phyloP scores from a whole-genome alignment of 2,329 filamentous ascomycete genomes.

The Rutstroemia sp. region DNA sequence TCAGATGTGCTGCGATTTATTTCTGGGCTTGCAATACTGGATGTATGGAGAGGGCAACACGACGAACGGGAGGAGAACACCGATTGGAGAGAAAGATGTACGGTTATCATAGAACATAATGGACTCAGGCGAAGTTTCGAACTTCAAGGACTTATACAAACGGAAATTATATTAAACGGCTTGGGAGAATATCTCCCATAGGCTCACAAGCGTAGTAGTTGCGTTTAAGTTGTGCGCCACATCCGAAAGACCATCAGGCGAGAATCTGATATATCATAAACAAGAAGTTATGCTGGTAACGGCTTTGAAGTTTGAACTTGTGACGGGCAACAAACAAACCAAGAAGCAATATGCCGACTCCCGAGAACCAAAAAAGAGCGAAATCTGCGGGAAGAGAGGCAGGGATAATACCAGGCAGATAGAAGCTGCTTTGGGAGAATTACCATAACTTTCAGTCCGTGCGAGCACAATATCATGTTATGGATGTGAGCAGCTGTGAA shows the following conservation, averaged over 20 bases:
- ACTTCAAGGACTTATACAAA: background rate
- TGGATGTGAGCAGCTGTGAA: background rate
- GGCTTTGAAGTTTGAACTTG: too few relatives aligned
- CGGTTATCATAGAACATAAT: conserved; percentile 17
- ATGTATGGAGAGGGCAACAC: conserved; percentile 52
- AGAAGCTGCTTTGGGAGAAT: background rate
- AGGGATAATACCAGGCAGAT: background rate
- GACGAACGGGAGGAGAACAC: conserved; percentile 17
- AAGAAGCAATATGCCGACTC: background rate
- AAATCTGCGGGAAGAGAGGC: background rate
- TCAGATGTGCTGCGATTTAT: conserved; percentile 68
- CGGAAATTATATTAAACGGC: too few relatives aligned
- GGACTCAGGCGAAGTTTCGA: too few relatives aligned
- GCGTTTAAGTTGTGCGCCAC: background rate
- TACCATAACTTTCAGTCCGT: background rate
- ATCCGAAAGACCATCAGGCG: background rate
- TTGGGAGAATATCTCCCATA: too few relatives aligned
- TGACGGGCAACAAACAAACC: background rate
- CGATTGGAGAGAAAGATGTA: conserved; percentile 25
- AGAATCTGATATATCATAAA: background rate
- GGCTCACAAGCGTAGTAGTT: too few relatives aligned
- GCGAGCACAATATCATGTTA: background rate
- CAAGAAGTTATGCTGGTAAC: background rate
- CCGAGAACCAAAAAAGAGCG: background rate
- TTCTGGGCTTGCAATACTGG: conserved; percentile 68